Base-by-base conservation (phyloP, 2,329 filamentous ascomycete genomes). In the Gliomastix tumulicola region DNA sequence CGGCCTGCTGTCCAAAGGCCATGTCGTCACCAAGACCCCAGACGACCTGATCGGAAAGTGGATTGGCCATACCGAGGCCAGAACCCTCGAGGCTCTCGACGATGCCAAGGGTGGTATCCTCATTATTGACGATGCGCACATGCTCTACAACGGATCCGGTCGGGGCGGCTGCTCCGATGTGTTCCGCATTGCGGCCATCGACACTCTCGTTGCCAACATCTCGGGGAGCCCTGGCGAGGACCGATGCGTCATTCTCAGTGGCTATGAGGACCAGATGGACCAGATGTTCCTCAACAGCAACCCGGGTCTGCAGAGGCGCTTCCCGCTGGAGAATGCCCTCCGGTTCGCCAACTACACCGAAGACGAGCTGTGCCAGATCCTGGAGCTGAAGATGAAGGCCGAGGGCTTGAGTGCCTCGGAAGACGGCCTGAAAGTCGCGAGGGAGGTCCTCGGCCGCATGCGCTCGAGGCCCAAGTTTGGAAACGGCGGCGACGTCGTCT, bases 201-300 rank as follows among this genome's bases (percentile, higher is more conserved):
- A 28, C 17, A 28, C 25, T 2, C 25, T 28, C 17, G 25, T 28
- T 3, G 25, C 25, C 25, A 28, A 28, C 17, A 28, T 28, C 25
- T 28, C 25, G 11, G 25, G 25, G 4, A 28, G 25, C 25, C 25
- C 25, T n/a, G 10, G 25, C 17, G 25, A 28, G 17, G 25, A 28
- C 25, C 7, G 25, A 3, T 86, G 80, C 41, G 78, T 87, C 1
- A 59, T 87, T 0, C 61, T 87, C 0, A 60, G 85, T 0, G 82
- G 82, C 0, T 87, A 88, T 55, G 68, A 75, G 33, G 71, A 78
- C 1, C 64, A 80, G 44, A 82, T 88, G 74, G 65, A 74, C 35
- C 59, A 69, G 0, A 85, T 87, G 81, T 78, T 85, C 41, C 74
- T 76, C n/a, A 77, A 81, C 22, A 73, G 74, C 37, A 86, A 87